Evolutionary conservation across 2,329 filamentous ascomycete genomes (phyloP), one percentile per base, ranked within the genome.

Genomic region (Trichoderma sp.): DNA sequence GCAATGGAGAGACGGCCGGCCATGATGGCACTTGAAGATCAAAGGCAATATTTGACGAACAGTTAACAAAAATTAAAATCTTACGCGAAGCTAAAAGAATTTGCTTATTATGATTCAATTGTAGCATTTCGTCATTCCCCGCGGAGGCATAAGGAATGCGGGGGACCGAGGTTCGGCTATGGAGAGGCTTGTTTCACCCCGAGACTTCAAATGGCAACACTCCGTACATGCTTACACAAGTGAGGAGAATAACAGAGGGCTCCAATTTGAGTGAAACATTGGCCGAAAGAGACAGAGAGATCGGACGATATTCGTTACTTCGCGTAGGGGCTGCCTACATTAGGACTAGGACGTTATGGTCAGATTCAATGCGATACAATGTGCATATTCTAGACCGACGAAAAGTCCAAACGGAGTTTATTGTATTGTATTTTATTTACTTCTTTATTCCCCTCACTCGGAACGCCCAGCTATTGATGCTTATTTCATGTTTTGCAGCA

Each of bases 401-500:
- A 56, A 45, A 31, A 4, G 14, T 27, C 24, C 3, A n/a, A 27
- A 24, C 27, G 4, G 14, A 45, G 41, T 45, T 45, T n/a, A 45
- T 45, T n/a, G 16, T 45, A 45, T 27, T 29, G 9, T 11, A 33
- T 29, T 33, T 33, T 11, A n/a, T 59, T 9, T 62, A 45, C 6
- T 63, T n/a, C 2, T 21, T 64, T 29, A 5, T 21, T 62, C 4
- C 24, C 27, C 3, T 53, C n/a, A 21, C 11, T 6, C 24, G 0
- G 5, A 27, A 9, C 9, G 6, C 18, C n/a, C 11, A 27, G 2
- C 3, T 6, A 4, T 7, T n/a, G 21, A n/a, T 27, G 41, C 45
- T 71, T 80, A 85, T 73, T 83, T 82, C 81, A 87, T 84, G 75
- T 85, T 85, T 53, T 80, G 72, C 35, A 87, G 79, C 74, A 95